These are phyloP conservation scores for Pilaira anomala DNA, from an alignment of 192 early-diverging fungal species.

Conservation along the genomic window DNA sequence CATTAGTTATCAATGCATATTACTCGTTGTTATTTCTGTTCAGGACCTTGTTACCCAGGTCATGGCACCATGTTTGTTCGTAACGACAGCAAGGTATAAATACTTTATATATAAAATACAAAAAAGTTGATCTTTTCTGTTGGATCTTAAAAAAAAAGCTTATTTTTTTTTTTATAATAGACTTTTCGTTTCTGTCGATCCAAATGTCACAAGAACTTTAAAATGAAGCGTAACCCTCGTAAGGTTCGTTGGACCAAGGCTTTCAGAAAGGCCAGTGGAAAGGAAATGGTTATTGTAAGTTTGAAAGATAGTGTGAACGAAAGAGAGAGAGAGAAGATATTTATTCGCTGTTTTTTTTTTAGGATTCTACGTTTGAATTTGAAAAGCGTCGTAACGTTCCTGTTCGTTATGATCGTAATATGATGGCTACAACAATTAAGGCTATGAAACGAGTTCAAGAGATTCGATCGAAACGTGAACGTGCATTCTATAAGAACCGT, in stretches of 20 bases:
- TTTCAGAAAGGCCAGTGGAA: slow-evolving; percentile 96
- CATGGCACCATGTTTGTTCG: slow-evolving; percentile 99
- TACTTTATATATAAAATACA: neutral
- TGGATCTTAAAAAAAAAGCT: neutral
- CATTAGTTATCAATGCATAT: slow-evolving; percentile 70
- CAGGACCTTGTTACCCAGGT: slow-evolving; percentile 93
- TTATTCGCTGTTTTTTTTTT: slow-evolving; percentile 12
- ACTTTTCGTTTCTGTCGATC: slow-evolving; percentile 94
- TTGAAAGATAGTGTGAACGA: neutral
- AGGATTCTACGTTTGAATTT: slow-evolving; percentile 96
- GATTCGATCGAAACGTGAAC: slow-evolving; percentile 90
- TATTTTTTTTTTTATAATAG: slow-evolving; percentile 41
- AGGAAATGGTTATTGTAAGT: slow-evolving; percentile 98
- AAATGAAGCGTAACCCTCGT: slow-evolving; percentile 99
- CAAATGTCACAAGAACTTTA: slow-evolving; percentile 99
- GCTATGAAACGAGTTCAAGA: slow-evolving; percentile 97
- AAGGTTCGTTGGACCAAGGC: slow-evolving; percentile 99
- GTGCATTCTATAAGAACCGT: slow-evolving; percentile 89
- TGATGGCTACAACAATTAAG: slow-evolving; percentile 96
- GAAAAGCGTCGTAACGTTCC: slow-evolving; percentile 98
- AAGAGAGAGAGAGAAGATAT: slow-evolving; percentile 1
- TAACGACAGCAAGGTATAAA: slow-evolving; percentile 89
- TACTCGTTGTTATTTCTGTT: slow-evolving; percentile 99
- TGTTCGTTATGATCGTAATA: slow-evolving; percentile 94
- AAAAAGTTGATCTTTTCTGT: neutral